Conservation (phyloP, 2,329 filamentous ascomycete species). For the Alternaria triticina region DNA sequence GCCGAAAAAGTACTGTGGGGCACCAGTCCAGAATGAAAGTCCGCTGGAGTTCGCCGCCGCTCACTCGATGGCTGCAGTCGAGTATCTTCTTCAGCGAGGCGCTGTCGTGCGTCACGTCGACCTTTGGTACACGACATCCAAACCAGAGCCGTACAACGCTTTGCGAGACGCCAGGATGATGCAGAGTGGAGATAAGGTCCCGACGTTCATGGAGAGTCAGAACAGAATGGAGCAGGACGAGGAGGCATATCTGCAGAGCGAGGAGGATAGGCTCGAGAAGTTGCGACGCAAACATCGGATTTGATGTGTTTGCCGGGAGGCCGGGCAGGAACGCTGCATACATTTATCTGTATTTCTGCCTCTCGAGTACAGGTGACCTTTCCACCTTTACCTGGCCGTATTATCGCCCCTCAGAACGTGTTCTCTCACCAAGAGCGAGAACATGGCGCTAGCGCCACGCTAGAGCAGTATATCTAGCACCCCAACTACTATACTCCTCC, state of each 20-base stretch:
- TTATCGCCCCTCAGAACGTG: neutral
- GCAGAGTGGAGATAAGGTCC: neutral
- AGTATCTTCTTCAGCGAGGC: neutral
- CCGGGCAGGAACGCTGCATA: neutral
- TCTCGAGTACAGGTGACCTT: neutral
- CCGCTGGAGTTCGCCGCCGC: neutral
- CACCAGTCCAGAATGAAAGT: neutral
- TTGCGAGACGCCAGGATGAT: neutral
- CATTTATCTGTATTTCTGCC: neutral
- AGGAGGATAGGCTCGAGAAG: neutral
- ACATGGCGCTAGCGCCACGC: neutral
- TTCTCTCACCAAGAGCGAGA: neutral
- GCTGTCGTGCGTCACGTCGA: neutral
- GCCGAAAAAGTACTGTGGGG: neutral
- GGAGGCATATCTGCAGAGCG: neutral
- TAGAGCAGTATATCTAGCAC: neutral
- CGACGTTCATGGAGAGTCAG: neutral
- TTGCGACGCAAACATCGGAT: neutral
- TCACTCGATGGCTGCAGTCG: neutral
- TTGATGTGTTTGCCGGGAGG: neutral
- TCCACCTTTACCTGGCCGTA: neutral
- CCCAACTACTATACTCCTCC: neutral
- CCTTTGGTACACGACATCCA: neutral
- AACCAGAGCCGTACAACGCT: neutral
- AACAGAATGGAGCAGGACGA: neutral